These are phyloP conservation scores for Domatiomyces globalis DNA, from an alignment of 2,329 filamentous ascomycete species.

Conservation along the genomic window DNA sequence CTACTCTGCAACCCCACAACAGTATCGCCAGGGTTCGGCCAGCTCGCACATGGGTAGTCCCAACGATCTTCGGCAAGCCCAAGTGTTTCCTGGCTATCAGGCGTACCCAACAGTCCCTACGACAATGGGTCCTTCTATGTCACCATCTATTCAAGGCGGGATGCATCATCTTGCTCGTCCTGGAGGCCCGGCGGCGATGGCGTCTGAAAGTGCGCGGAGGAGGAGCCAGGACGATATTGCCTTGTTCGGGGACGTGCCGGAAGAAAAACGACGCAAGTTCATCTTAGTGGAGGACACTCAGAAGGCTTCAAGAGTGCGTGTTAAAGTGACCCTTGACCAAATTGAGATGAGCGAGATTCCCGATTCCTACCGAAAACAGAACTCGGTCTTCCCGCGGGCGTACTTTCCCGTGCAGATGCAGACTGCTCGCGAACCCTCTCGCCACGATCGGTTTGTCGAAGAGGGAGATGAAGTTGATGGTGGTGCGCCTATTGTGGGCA, in stretches of 20 bases:
- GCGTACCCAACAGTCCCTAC: constrained; percentile 43
- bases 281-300: constrained; percentile 87
- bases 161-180: constrained; percentile 29
- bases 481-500: constrained; percentile 24
- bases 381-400: constrained; percentile 78
- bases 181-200: constrained; percentile 16
- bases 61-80: constrained; percentile 56
- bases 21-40: constrained; percentile 12
- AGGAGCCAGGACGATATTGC: constrained; percentile 44
- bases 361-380: constrained; percentile 80
- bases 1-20: constrained; percentile 14
- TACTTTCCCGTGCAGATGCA: constrained; percentile 94
- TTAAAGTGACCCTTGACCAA: constrained; percentile 81
- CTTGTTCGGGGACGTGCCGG: constrained; percentile 77
- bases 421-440: constrained; percentile 56
- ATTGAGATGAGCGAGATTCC: constrained; percentile 94
- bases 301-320: constrained; percentile 65
- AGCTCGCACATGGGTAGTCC: constrained; percentile 25
- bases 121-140: constrained; percentile 45
- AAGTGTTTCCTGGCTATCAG: constrained; percentile 60
- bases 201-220: constrained; percentile 14
- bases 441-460: constrained; percentile 60
- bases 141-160: constrained; percentile 47
- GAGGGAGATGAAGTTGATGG: constrained; percentile 44
- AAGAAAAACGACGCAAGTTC: constrained; percentile 87